Percentiles rank a stretch among this genome's conserved stretches.
phyloP scores from a whole-genome alignment of 208 protist genomes.

The Endotrypanum monterogeii region DNA sequence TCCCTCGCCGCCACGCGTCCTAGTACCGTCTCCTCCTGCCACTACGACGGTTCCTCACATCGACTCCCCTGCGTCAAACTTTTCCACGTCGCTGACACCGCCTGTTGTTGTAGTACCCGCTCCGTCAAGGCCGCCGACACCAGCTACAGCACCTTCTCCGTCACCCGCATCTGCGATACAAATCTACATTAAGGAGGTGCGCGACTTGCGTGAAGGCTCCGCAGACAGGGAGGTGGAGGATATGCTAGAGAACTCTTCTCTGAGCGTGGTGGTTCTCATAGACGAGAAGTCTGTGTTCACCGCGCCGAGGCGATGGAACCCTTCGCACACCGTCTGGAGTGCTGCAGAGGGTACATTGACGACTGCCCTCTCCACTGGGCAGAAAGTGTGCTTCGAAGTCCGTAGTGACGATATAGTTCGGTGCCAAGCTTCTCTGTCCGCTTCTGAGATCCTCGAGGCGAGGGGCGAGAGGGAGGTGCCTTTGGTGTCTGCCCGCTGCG shows the following conservation, averaged over 20 bases:
- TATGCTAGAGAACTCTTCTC: conserved; percentile 33
- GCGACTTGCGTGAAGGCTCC: conserved; percentile 34
- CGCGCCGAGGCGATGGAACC: conserved; percentile 30
- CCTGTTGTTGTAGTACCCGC: conserved; percentile 1
- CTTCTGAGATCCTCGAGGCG: conserved; percentile 25
- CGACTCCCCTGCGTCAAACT: neutral
- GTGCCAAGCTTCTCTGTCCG: conserved; percentile 10
- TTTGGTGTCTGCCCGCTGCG: conserved; percentile 3
- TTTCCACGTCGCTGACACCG: neutral
- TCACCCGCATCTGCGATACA: neutral
- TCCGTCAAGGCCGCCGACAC: neutral
- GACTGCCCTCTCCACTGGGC: conserved; percentile 15
- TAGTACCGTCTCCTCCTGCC: neutral
- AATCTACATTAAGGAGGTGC: conserved; percentile 42
- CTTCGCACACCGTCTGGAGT: conserved; percentile 45
- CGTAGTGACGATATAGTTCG: conserved; percentile 35
- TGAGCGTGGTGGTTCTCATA: conserved; percentile 59
- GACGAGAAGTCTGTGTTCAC: conserved; percentile 44
- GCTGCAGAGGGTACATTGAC: conserved; percentile 34
- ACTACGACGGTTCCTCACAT: neutral
- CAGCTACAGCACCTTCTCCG: neutral
- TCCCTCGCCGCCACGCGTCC: neutral
- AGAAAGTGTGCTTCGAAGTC: conserved; percentile 58
- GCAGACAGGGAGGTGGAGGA: conserved; percentile 39
- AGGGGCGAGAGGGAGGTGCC: conserved; percentile 14